Conservation (phyloP, 202 grass and related monocot genomes). For the Carex arenaria region DNA sequence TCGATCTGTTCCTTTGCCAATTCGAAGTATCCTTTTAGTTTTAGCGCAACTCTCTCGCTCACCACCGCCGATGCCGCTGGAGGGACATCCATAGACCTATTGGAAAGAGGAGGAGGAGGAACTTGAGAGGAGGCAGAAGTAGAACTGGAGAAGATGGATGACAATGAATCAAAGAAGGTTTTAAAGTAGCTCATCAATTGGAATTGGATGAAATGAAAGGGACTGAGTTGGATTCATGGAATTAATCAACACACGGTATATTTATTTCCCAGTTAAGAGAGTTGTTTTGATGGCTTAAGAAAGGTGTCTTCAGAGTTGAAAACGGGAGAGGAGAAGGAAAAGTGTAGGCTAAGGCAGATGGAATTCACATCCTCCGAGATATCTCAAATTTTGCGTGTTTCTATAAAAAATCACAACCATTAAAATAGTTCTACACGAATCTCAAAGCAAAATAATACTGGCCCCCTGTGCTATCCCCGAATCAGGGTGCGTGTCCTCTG, state of each 20-base stretch:
- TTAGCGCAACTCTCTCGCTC: slow-evolving; percentile 73
- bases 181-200: slow-evolving; percentile 66
- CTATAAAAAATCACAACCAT: no score
- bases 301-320: background rate
- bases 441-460: no score
- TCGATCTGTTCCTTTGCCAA: slow-evolving; percentile 97
- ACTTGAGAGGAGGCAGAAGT: background rate
- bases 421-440: no score
- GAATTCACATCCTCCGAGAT: no score
- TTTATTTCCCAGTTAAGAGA: background rate
- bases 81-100: slow-evolving; percentile 29
- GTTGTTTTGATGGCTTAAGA: background rate
- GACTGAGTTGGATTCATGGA: slow-evolving; percentile 2
- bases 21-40: slow-evolving; percentile 94
- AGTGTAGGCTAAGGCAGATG: no score
- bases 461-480: no score
- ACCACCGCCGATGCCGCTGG: slow-evolving; percentile 50
- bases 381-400: no score
- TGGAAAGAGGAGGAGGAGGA: background rate
- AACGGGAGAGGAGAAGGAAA: background rate
- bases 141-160: slow-evolving; percentile 35
- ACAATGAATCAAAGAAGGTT: slow-evolving; percentile 46
- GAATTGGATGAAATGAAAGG: background rate
- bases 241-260: background rate
- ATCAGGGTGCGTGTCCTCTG: no score